Conservation (phyloP, 495 filamentous ascomycete genomes). For the Hyaloscypha bicolor region DNA sequence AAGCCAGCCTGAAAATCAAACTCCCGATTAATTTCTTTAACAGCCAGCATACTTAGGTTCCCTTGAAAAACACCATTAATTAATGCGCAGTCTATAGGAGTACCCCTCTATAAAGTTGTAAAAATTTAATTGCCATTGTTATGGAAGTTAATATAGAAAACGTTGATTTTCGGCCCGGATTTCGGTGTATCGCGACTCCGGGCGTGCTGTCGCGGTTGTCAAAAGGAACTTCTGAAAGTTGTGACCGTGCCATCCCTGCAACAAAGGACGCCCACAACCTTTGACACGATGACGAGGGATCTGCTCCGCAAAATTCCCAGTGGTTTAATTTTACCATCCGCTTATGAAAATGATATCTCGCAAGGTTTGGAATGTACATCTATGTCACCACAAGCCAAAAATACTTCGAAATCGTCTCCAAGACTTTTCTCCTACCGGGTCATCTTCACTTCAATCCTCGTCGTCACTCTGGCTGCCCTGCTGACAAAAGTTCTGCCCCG, state of each 20-base stretch:
- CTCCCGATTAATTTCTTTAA: too few species aligned
- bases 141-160: too few species aligned
- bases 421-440: conserved; percentile 16
- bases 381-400: background rate
- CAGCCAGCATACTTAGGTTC: too few species aligned
- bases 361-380: background rate
- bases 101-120: too few species aligned
- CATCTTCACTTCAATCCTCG: conserved; percentile 22
- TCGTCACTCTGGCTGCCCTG: conserved; percentile 31
- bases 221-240: background rate
- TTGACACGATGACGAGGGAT: background rate
- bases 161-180: too few species aligned
- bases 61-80: too few species aligned
- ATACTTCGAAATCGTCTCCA: background rate
- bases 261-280: background rate
- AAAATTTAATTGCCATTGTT: too few species aligned
- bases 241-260: background rate
- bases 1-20: too few species aligned
- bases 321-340: background rate
- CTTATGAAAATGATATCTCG: background rate
- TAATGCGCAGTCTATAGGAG: too few species aligned
- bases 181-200: too few species aligned
- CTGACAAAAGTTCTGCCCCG: conserved; percentile 25
- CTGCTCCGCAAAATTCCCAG: background rate
- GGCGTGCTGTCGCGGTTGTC: background rate